Percentiles rank a stretch among this genome's conserved stretches.
These are phyloP conservation scores for Coix lacrymajobi DNA, from an alignment of 176 grass and related monocot genomes.

Conservation along the genomic window DNA sequence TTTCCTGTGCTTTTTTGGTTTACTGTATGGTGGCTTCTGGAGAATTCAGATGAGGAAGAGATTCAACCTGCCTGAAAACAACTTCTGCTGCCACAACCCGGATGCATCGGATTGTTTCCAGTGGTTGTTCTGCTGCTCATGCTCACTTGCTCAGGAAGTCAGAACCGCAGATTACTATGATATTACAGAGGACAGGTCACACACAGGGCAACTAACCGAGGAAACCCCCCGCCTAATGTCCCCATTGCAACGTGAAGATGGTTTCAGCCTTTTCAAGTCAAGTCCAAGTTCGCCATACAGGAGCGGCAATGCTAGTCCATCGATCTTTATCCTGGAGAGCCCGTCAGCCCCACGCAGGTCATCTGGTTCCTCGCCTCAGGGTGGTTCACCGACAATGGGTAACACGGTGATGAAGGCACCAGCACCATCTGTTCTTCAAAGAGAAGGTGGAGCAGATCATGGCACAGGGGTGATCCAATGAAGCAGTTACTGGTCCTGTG, in stretches of 20 bases:
- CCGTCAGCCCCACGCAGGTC: conserved; percentile 36
- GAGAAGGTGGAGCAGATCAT: conserved; percentile 17
- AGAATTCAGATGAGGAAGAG: conserved; percentile 96
- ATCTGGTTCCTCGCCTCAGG: conserved; percentile 27
- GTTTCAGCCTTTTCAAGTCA: conserved; percentile 46
- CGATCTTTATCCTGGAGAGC: conserved; percentile 42
- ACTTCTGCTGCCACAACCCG: conserved; percentile 52
- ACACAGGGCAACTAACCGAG: not conserved
- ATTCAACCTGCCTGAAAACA: conserved; percentile 61
- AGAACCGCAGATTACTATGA: conserved; percentile 78
- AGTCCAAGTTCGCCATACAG: conserved; percentile 42
- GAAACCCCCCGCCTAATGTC: conserved; percentile 35
- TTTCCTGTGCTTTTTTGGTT: conserved; percentile 59
- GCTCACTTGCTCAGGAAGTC: conserved; percentile 86
- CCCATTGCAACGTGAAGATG: conserved; percentile 43
- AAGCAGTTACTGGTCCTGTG: not conserved
- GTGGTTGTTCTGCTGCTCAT: conserved; percentile 85
- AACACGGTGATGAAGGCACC: conserved; percentile 43
- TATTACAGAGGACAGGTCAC: conserved; percentile 58
- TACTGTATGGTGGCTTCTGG: conserved; percentile 96
- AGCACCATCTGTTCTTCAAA: conserved; percentile 20
- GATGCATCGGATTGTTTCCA: conserved; percentile 51
- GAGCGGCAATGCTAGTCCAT: conserved; percentile 28
- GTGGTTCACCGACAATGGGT: conserved; percentile 8
- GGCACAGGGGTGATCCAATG: not conserved